Base-by-base conservation (phyloP, 495 filamentous ascomycete species). In the Lophiostoma macrostomum region DNA sequence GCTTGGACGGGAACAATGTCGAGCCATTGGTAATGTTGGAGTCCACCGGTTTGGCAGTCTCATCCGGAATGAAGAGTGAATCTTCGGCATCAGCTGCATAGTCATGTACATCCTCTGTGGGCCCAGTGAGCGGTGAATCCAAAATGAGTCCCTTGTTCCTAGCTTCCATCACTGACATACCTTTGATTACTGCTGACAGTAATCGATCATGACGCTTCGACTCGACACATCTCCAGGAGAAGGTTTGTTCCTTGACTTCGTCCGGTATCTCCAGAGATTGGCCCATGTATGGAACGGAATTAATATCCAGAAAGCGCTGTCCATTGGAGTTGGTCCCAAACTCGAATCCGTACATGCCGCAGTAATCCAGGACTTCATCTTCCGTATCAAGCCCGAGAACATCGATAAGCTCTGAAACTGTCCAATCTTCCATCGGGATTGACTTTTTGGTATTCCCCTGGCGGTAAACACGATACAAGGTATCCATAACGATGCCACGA, bases 361-460 rank as follows among this genome's bases (percentile, higher is more conserved):
- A 83, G 60, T 90, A 95, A 1, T 80, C 70, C 2, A 80, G 67
- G 1, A 85, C 84, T 57, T 95, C 80, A 10, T 84, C 76, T 29
- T 81, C 73, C 5, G 83, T 76, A 64, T 95, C 90, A 43, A 95
- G 90, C 35, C 79, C 78, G 28, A 96, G 70, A 6, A 81, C 74
- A 16, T 72, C 68, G 45, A 84, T 84, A 32, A 95, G 65, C 34
- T 85, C 76, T 1, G 77, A 67, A 16, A 89, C 65, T 1, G 82
- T 87, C 76, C 90, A 87, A 50, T 94, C 89, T 39, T 87, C 80
- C 3, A 83, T 85, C 20, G 82, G 28, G 28, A 24, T 12, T 52
- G 54, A 20, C 36, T 55, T 60, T 34, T 37, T 60, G 56, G 65
- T 56, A 73, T 73, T 60, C 79, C 81, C 60, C 80, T 79, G 4